phyloP scores from a whole-genome alignment of 768 basidiomycete species.

The Lentinula lateritia region DNA sequence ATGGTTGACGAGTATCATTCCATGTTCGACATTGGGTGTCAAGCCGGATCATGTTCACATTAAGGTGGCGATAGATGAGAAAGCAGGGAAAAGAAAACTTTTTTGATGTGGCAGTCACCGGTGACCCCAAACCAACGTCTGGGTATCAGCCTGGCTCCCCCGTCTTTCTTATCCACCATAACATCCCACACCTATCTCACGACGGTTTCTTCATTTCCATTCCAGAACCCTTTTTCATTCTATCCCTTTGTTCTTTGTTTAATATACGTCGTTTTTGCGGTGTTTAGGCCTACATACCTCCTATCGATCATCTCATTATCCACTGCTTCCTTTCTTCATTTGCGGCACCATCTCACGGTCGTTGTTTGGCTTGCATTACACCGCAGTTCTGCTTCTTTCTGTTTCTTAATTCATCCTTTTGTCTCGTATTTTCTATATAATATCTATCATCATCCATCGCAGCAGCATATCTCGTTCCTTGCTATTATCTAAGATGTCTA shows the following conservation, averaged over 20 bases:
- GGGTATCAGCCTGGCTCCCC: background rate
- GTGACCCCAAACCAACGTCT: background rate
- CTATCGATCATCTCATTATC: background rate
- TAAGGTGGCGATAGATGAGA: slow-evolving; percentile 71
- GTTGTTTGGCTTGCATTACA: background rate
- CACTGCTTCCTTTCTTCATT: background rate
- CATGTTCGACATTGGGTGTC: slow-evolving; percentile 53
- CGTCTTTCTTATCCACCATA: background rate
- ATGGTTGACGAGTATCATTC: slow-evolving; percentile 74
- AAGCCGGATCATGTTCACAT: slow-evolving; percentile 61
- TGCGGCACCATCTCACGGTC: background rate
- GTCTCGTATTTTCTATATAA: background rate
- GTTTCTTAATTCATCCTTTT: background rate
- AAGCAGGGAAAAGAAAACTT: slow-evolving; percentile 65
- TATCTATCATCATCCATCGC: background rate
- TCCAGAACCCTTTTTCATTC: background rate
- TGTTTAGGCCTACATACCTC: background rate
- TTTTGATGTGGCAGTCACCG: slow-evolving; percentile 38
- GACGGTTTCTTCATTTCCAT: background rate
- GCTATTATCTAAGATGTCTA: background rate
- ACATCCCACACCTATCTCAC: background rate
- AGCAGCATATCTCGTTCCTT: background rate
- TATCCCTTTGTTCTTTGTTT: background rate
- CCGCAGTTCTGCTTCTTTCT: background rate
- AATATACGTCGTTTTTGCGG: background rate